These are phyloP conservation scores for Trichoderma reesei DNA, from an alignment of 495 filamentous ascomycete genomes.

Conservation along the genomic window DNA sequence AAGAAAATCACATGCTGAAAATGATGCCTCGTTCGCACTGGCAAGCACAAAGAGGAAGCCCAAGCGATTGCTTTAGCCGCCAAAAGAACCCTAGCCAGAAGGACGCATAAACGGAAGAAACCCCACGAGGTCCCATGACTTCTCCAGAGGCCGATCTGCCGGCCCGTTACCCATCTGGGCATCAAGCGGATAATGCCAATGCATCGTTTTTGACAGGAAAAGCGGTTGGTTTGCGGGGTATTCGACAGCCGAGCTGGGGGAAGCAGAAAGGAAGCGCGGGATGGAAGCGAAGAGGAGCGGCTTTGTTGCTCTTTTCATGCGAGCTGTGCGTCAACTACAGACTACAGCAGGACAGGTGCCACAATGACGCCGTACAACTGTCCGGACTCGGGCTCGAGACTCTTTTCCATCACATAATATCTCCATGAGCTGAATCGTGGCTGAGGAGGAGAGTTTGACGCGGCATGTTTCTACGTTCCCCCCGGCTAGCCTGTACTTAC, in stretches of 20 bases:
- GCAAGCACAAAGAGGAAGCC: neutral
- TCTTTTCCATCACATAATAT: neutral
- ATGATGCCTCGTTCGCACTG: neutral
- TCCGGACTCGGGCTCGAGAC: neutral
- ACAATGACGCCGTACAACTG: neutral
- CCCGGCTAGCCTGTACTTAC: neutral
- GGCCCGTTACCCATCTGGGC: neutral
- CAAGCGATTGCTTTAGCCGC: neutral
- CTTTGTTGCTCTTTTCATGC: no score
- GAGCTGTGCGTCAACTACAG: neutral
- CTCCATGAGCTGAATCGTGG: no score
- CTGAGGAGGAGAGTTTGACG: neutral
- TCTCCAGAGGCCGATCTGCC: neutral
- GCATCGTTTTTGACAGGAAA: neutral
- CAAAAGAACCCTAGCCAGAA: neutral
- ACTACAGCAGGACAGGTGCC: neutral
- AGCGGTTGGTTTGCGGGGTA: neutral
- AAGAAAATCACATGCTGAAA: neutral
- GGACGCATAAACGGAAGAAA: neutral
- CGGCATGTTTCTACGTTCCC: neutral
- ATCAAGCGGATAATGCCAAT: neutral
- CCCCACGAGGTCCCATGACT: conserved; percentile 5
- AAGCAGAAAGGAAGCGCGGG: conserved; percentile 1
- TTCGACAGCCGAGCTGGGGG: neutral
- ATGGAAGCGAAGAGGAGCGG: neutral